Evolutionary conservation across 352 stramenopile species (phyloP).

Genomic region (Pythium insidiosum): DNA sequence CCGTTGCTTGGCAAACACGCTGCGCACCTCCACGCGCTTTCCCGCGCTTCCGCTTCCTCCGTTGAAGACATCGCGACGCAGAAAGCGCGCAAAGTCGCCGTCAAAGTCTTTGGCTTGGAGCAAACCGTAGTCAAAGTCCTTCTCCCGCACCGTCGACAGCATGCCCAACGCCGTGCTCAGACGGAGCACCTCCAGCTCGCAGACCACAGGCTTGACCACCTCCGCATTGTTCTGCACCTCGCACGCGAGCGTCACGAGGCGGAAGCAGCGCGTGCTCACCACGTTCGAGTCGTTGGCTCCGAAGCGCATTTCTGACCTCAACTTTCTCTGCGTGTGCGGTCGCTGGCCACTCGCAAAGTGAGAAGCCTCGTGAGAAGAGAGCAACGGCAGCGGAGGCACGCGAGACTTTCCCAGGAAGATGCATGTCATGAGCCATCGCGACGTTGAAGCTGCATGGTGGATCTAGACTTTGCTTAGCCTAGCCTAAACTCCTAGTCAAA

Average conservation of each 20-base stretch:
- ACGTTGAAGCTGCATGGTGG: too few species aligned
- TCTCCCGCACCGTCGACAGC: constrained; percentile 29
- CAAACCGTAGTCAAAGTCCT: constrained; percentile 50
- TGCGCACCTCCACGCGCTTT: constrained; percentile 23
- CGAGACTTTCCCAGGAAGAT: too few species aligned
- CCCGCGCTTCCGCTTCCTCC: neutral
- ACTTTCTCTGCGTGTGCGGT: too few species aligned
- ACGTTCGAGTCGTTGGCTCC: too few species aligned
- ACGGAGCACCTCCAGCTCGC: constrained; percentile 60
- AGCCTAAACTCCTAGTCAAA: too few species aligned
- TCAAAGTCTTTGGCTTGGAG: constrained; percentile 50
- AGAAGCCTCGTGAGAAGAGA: too few species aligned
- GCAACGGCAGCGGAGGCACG: too few species aligned
- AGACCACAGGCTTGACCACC: constrained; percentile 58
- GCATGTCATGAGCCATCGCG: too few species aligned
- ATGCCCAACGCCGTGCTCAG: constrained; percentile 47
- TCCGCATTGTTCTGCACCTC: constrained; percentile 63
- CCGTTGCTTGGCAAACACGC: constrained; percentile 54
- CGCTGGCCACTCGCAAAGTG: too few species aligned
- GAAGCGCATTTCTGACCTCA: too few species aligned
- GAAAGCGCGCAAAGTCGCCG: constrained; percentile 47
- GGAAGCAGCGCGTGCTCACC: too few species aligned
- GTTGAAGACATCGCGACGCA: constrained; percentile 42
- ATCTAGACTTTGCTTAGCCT: too few species aligned
- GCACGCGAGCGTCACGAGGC: constrained; percentile 35